These are phyloP conservation scores for Gelatoporia subvermispora DNA, from an alignment of 768 basidiomycete genomes.

Conservation along the genomic window DNA sequence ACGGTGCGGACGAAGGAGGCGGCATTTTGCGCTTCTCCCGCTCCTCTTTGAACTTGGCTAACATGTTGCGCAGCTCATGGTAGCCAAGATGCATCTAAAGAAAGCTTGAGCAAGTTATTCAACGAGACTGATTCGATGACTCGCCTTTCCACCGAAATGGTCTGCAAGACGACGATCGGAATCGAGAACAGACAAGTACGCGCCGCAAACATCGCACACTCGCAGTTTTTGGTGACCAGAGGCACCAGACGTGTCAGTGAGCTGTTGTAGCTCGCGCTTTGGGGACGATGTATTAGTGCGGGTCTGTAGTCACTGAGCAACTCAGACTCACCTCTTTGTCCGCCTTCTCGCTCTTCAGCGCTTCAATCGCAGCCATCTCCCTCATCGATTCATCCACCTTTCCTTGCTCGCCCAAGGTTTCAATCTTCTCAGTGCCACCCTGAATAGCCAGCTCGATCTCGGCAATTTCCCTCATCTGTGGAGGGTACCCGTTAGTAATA, in stretches of 20 bases:
- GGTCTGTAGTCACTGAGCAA: not conserved
- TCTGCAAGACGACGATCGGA: slow-evolving; percentile 98
- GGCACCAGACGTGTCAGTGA: slow-evolving; percentile 97
- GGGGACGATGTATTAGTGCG: not conserved
- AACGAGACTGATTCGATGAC: slow-evolving; percentile 19
- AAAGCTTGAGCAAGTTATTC: not conserved
- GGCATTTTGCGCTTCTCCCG: slow-evolving; percentile 74
- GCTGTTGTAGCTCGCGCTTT: slow-evolving; percentile 88
- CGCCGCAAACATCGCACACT: slow-evolving; percentile 99
- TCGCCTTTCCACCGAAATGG: slow-evolving; percentile 98
- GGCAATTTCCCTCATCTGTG: slow-evolving; percentile 96
- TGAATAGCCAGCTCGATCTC: slow-evolving; percentile 99
- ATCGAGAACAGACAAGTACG: slow-evolving; percentile 97
- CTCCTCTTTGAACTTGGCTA: slow-evolving; percentile 85
- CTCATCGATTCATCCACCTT: slow-evolving; percentile 99
- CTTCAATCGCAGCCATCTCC: slow-evolving; percentile 96
- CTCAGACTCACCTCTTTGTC: slow-evolving; percentile 79
- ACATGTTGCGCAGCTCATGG: slow-evolving; percentile 94
- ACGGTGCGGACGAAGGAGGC: slow-evolving; percentile 37
- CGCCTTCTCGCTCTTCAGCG: slow-evolving; percentile 89
- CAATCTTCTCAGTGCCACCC: slow-evolving; percentile 98
- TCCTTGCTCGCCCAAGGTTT: slow-evolving; percentile 93
- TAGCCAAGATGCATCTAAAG: slow-evolving; percentile 96
- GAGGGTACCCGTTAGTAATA: not conserved
- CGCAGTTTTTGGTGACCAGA: slow-evolving; percentile 99